Base-by-base conservation (phyloP, 495 filamentous ascomycete species). In the Aspergillus steynii region DNA sequence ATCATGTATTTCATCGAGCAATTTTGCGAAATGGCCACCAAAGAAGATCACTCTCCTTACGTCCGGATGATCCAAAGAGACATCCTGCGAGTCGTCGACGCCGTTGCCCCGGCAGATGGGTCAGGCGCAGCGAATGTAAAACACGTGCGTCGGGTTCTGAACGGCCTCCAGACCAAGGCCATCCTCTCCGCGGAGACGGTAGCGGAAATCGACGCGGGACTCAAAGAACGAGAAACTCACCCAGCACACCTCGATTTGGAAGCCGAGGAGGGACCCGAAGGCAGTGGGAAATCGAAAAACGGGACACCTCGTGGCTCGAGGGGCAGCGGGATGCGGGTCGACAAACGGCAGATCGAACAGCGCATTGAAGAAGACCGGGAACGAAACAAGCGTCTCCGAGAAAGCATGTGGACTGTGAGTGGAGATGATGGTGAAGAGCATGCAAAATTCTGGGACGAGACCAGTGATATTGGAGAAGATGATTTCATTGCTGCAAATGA, bases 1-100 rank as follows among this genome's bases (percentile, higher is more conserved):
- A 97, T 99, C 73, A 94, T 99, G 90, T 98, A 95, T 77, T 98
- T 99, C 79, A 87, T 98, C 69, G 94, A 98, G 71, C 88, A 92
- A 62, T 88, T 99, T 57, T 91, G 94, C 75, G 94, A 97, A 68
- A 85, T 92, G 80, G 88, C 91, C 15, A 81, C 84, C 20, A 86
- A 86, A 54, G 90, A 96, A 58, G 82, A 86, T 59, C 84, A 93
- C 66, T 69, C 78, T 20, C 86, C 90, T 29, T 98, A 93, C 69
- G 85, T 95, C 20, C 86, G 88, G 54, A 96, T 97, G 92, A 93
- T 99, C 74, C 90, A 96, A 69, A 82, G 93, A 28, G 96, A 99
- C 68, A 93, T 98, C 27, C 78, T 95, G 14, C 80, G 90, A 12
- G 86, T 99, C 20, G 88, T 98, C 20, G 95, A 97, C 68, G 88